phyloP scores from a whole-genome alignment of 805 yeast genomes.

The Torulaspora microellipsoides region DNA sequence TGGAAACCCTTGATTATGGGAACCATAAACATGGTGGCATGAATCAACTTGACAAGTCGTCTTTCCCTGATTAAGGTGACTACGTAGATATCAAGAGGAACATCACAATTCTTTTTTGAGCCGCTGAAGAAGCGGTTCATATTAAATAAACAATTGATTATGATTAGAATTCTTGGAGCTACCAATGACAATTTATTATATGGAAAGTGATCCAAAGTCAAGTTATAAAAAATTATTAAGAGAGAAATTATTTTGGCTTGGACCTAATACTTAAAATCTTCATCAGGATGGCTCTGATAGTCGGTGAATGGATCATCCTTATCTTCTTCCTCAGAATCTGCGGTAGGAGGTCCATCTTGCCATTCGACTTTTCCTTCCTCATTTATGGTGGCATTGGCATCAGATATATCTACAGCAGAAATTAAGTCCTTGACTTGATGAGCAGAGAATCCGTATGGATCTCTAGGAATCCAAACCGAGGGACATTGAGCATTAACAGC shows the following conservation, averaged over 20 bases:
- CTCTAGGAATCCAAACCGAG: constrained; percentile 87
- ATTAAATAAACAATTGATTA: no score
- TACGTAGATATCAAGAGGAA: no score
- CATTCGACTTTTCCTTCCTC: constrained; percentile 45
- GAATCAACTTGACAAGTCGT: no score
- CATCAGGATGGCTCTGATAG: not conserved
- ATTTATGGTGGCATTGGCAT: constrained; percentile 59
- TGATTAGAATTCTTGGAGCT: no score
- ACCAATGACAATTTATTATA: no score
- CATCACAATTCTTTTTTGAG: no score
- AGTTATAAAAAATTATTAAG: not conserved
- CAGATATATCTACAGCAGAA: constrained; percentile 56
- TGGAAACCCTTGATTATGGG: no score
- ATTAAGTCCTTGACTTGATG: constrained; percentile 52
- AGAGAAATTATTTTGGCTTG: no score
- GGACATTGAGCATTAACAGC: constrained; percentile 67
- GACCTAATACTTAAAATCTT: not conserved
- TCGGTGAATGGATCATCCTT: constrained; percentile 12
- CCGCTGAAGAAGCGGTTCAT: no score
- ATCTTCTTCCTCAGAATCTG: constrained; percentile 10
- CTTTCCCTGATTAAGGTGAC: no score
- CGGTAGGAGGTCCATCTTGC: constrained; percentile 49
- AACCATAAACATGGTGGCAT: no score
- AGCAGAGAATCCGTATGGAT: constrained; percentile 76
- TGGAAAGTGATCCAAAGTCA: not conserved